Percentiles rank a stretch among this genome's conserved stretches.
Conservation (phyloP, 768 basidiomycete species). For the Tricholoma sp. region DNA sequence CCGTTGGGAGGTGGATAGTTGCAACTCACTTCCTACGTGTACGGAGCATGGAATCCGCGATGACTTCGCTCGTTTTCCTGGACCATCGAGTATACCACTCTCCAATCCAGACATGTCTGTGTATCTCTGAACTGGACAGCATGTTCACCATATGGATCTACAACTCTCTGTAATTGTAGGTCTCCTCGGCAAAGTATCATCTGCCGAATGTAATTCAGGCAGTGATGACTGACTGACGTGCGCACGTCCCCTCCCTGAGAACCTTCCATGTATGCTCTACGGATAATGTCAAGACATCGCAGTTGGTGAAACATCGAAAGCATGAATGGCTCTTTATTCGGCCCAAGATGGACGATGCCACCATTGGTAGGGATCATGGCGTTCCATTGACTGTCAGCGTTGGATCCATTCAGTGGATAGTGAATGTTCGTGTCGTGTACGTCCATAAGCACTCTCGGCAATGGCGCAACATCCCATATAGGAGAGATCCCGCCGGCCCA, state of each 20-base stretch:
- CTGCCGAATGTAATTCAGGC: constrained; percentile 30
- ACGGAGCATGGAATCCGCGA: not conserved
- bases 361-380: constrained; percentile 12
- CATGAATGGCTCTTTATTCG: constrained; percentile 25
- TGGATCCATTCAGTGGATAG: not conserved
- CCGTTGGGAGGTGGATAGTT: too few relatives aligned
- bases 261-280: constrained; percentile 20
- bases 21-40: not conserved
- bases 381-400: not conserved
- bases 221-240: constrained; percentile 16
- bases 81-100: not conserved
- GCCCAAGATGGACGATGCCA: constrained; percentile 25
- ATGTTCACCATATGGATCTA: not conserved
- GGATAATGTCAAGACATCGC: constrained; percentile 29
- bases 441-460: not conserved
- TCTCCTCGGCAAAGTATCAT: constrained; percentile 29
- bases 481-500: not conserved
- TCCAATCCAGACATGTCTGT: not conserved
- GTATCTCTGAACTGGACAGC: not conserved
- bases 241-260: constrained; percentile 13
- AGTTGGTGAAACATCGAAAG: constrained; percentile 34
- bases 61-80: not conserved
- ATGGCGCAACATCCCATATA: not conserved
- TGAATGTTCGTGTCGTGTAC: not conserved
- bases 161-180: constrained; percentile 17